These are phyloP conservation scores for Boletus vinaceobasis DNA, from an alignment of 768 basidiomycete genomes.

Conservation along the genomic window DNA sequence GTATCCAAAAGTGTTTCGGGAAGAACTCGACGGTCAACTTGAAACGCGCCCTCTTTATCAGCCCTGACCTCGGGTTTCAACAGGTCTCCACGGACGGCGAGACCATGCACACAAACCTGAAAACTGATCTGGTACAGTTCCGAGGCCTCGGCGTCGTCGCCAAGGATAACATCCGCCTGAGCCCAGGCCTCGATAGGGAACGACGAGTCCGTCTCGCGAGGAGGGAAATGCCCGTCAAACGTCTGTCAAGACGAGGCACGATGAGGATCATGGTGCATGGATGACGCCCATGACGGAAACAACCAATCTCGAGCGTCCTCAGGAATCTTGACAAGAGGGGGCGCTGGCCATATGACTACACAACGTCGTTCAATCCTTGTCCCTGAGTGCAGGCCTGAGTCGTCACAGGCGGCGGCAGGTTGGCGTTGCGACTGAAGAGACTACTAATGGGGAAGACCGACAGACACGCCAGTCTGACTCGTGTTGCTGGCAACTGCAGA, in stretches of 20 bases:
- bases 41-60: constrained; percentile 53
- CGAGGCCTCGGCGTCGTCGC: constrained; percentile 41
- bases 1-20: constrained; percentile 29
- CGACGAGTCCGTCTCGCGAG: constrained; percentile 48
- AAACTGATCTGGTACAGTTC: constrained; percentile 34
- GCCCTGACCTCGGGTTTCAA: constrained; percentile 51
- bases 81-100: constrained; percentile 50
- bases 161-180: constrained; percentile 49
- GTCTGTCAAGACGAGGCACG: constrained; percentile 34
- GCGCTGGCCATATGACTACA: too few relatives aligned
- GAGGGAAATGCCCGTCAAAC: constrained; percentile 54
- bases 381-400: too few relatives aligned
- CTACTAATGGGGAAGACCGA: too few relatives aligned
- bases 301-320: constrained; percentile 54
- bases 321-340: constrained; percentile 39
- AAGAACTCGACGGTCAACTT: constrained; percentile 55
- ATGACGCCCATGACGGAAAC: not conserved
- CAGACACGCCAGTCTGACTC: too few relatives aligned
- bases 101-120: constrained; percentile 50
- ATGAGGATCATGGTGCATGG: not conserved
- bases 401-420: too few relatives aligned
- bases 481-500: too few relatives aligned
- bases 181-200: constrained; percentile 48
- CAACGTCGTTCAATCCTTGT: too few relatives aligned
- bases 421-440: too few relatives aligned